These are phyloP conservation scores for Aspergillus sp. DNA, from an alignment of 2,329 filamentous ascomycete species.

Conservation along the genomic window DNA sequence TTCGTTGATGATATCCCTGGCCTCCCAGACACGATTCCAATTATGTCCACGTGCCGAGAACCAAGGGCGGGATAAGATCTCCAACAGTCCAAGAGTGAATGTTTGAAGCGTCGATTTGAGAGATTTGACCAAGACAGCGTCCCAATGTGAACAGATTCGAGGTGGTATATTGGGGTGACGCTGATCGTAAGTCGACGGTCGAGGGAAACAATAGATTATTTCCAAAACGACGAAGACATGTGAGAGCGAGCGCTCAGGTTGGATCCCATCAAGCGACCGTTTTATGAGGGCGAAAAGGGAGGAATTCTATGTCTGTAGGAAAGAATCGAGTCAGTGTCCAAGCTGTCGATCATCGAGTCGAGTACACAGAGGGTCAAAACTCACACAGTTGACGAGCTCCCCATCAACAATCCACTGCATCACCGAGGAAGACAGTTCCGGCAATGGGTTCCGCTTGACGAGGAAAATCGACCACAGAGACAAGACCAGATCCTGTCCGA, in stretches of 20 bases:
- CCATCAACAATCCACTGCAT: conserved; percentile 21
- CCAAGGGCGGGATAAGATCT: not conserved
- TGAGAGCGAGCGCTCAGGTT: too few relatives aligned
- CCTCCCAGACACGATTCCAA: not conserved
- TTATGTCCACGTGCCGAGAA: not conserved
- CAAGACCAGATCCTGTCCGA: conserved; percentile 22
- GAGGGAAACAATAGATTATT: too few relatives aligned
- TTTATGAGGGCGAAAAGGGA: not conserved
- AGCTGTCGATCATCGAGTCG: conserved; percentile 3
- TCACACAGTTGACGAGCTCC: conserved; percentile 26
- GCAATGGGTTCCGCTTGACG: conserved; percentile 14
- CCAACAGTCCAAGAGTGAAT: not conserved
- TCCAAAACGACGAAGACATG: too few relatives aligned
- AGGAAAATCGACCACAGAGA: conserved; percentile 21
- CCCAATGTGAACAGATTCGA: too few relatives aligned
- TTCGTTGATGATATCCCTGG: not conserved
- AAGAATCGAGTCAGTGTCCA: conserved; percentile 4
- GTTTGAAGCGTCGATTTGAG: not conserved
- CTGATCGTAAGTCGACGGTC: too few relatives aligned
- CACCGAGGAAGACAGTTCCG: conserved; percentile 10
- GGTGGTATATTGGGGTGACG: too few relatives aligned
- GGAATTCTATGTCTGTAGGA: conserved; percentile 14
- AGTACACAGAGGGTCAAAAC: conserved; percentile 11
- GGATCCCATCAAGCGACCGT: not conserved
- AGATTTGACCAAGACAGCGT: too few relatives aligned